Base-by-base conservation (phyloP, 805 yeast genomes). In the Candida silvicultrix region DNA sequence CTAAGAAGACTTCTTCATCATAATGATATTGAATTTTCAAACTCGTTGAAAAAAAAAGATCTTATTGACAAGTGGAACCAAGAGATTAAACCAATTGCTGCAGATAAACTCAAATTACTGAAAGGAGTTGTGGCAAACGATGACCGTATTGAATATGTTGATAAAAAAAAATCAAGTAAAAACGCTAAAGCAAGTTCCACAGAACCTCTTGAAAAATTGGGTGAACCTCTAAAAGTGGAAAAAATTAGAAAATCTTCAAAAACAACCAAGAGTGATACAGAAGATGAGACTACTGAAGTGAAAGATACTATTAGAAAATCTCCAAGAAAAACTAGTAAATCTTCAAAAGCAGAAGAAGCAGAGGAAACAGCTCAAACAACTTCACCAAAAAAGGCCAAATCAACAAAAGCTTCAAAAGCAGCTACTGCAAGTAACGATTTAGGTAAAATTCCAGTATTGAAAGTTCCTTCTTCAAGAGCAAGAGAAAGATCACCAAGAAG, bases 41-140 rank as follows among this genome's bases (percentile, higher is more conserved):
- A 84, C 1, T 69, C 74, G 40, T 83, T 89, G 6, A 86, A 82
- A 59, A 92, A 92, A 62, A 65, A 76, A 7, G 80, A 78, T 12
- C 70, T 89, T 47, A 63, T 89, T 2, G 65, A 67, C n/a, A 47
- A 83, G n/a, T 87, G 81, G 64, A 67, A 75, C n/a, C 61, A 68
- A 5, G 62, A 80, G 8, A 66, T 87, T 42, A 67, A 66, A 15
- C 80, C 85, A 2, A 64, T 68, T 11, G 68, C 84, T 2, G 64
- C 66, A 0, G 55, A 63, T 38, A 62, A 77, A 34, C 64, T 77
- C 45, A 60, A 59, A 19, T 57, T 49, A 47, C 55, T 59, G 45
- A 52, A 55, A 5, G 58, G 54, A 38, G 66, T 62, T 7, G 60
- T 50, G 35, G 66, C 75, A 5, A 55, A 62, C 28, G 67, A 65